Base-by-base conservation (phyloP, 192 early-diverging fungal species). In the Coemansia sp. region DNA sequence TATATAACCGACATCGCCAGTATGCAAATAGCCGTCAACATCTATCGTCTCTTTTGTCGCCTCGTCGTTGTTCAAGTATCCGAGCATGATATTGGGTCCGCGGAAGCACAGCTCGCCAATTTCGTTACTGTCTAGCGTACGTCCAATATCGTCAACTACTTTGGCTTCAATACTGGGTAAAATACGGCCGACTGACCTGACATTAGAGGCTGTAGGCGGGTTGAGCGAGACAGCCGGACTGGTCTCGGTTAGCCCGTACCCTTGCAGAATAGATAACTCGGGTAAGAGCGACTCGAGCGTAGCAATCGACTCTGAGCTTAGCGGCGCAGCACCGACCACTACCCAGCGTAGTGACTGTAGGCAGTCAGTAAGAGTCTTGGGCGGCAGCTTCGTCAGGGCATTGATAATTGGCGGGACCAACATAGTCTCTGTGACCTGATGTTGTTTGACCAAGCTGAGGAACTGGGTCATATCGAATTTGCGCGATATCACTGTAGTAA, bases 91-190 rank as follows among this genome's bases (percentile, higher is more conserved):
- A 50, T 89, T 95, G 12, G 91, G 89, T 0, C 92, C 91, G 6
- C 89, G 88, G 13, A 94, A 38, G 80, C 90, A 94, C 20, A 97
- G 72, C 73, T 97, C 94, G 31, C 94, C 95, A 12, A 67, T 71
- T 63, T 93, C 68, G 50, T 81, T 79, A 12, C 67, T 46, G 0
- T 82, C 86, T 15, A 89, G 24, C 88, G 86, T 50, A 87, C 84
- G 6, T 85, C 89, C 22, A 88, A 75, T 2, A 87, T 34, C 89
- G 45, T 92, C 84, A 4, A 97, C 84, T n/a, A 97, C 59, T 20
- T 89, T 91, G 31, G 88, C 90, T 62, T 90, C 72, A 55, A 87
- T 76, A 36, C 84, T 88, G 24, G 93, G 87, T 20, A 91, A 40
- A 17, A 94, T 79, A 4, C 76, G 31, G 10, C 93, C 94, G 24